These are phyloP conservation scores for Phytophthora macrochlamydospora DNA, from an alignment of 352 stramenopile genomes.

Conservation along the genomic window DNA sequence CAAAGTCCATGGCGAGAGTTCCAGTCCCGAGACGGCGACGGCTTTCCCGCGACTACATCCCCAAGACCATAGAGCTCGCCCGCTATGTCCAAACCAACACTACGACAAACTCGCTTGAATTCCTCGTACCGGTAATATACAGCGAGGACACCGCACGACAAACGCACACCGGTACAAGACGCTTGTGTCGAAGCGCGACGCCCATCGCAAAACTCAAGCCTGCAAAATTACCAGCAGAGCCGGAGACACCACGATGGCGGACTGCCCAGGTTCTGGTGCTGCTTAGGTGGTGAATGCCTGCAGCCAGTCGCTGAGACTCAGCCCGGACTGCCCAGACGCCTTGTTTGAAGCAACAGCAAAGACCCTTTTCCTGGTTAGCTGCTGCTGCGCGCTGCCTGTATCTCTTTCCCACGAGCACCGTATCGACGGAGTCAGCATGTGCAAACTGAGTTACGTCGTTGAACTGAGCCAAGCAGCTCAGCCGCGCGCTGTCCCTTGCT, in stretches of 20 bases:
- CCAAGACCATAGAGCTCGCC: not conserved
- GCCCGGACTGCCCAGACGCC: not conserved
- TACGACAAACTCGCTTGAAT: slow-evolving; percentile 1
- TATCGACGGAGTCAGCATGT: slow-evolving; percentile 2
- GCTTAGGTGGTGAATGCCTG: not conserved
- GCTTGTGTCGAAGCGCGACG: not conserved
- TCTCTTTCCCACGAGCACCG: slow-evolving; percentile 29
- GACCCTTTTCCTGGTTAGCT: not conserved
- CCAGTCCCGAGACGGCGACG: too few relatives aligned
- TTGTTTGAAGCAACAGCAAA: too few relatives aligned
- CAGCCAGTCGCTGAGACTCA: too few relatives aligned
- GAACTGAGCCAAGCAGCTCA: not conserved
- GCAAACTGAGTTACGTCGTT: too few relatives aligned
- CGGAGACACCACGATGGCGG: not conserved
- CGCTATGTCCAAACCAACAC: not conserved
- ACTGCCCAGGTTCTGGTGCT: not conserved
- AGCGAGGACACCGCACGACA: not conserved
- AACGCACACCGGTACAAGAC: not conserved
- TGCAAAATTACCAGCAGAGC: not conserved
- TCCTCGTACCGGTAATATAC: not conserved
- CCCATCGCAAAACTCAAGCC: not conserved
- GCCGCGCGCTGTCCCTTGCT: slow-evolving; percentile 10
- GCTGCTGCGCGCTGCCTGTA: slow-evolving; percentile 15
- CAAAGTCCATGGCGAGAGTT: too few relatives aligned
- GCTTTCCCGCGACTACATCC: not conserved